Evolutionary conservation across 2,329 filamentous ascomycete genomes (phyloP).

Genomic region (Aspergillus terreus): DNA sequence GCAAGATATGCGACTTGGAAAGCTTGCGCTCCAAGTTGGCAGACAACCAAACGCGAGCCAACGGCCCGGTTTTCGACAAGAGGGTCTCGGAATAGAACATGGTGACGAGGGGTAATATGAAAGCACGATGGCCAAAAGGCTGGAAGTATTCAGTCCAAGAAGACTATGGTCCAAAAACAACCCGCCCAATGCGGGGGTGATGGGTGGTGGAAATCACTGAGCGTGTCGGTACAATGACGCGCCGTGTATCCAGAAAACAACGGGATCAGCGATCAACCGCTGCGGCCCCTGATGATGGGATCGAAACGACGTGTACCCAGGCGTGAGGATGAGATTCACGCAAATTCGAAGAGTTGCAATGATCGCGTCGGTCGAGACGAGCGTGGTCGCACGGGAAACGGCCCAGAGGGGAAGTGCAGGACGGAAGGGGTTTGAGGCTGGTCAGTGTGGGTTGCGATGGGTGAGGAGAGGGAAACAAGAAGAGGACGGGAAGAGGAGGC

Average conservation of each 20-base stretch:
- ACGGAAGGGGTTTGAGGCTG: slow-evolving; percentile 1
- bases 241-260: slow-evolving; percentile 30
- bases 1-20: slow-evolving; percentile 91
- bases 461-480: slow-evolving; percentile 7
- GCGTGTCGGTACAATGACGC: slow-evolving; percentile 28
- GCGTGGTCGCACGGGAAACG: slow-evolving; percentile 9
- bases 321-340: background rate
- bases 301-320: background rate
- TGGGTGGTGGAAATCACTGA: slow-evolving; percentile 19
- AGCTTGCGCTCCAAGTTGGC: slow-evolving; percentile 98
- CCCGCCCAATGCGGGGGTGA: slow-evolving; percentile 32
- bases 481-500: slow-evolving; percentile 3
- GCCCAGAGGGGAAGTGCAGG: background rate
- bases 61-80: slow-evolving; percentile 90
- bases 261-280: slow-evolving; percentile 15
- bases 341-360: background rate
- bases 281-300: slow-evolving; percentile 6
- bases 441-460: background rate
- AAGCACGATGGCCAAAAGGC: background rate
- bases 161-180: slow-evolving; percentile 25
- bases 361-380: background rate
- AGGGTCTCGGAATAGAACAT: slow-evolving; percentile 99
- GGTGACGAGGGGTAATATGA: slow-evolving; percentile 13
- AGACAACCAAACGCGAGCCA: slow-evolving; percentile 97
- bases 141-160: slow-evolving; percentile 8